Percentiles rank a stretch among this genome's conserved stretches.
These are phyloP conservation scores for Vanrija sp. DNA, from an alignment of 1,284 basidiomycete genomes.

Conservation along the genomic window DNA sequence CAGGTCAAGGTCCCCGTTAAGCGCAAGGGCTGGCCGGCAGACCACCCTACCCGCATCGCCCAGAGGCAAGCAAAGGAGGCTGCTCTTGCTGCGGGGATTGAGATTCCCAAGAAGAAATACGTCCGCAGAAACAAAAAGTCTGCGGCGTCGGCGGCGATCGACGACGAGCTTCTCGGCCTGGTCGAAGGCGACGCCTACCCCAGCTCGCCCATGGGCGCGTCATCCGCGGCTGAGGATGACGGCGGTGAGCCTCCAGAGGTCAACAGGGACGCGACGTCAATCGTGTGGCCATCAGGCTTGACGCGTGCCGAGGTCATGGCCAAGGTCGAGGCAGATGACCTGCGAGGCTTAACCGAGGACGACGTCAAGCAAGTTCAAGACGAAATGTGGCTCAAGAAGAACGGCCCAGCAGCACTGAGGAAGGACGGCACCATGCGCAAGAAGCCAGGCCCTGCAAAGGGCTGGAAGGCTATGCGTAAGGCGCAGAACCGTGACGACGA, in stretches of 20 bases:
- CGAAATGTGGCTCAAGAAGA: constrained; percentile 42
- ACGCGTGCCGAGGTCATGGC: constrained; percentile 36
- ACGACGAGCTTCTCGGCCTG: constrained; percentile 43
- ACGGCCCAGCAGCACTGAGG: constrained; percentile 27
- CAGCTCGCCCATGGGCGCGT: constrained; percentile 10
- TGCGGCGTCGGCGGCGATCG: constrained; percentile 22
- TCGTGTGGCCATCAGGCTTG: constrained; percentile 37
- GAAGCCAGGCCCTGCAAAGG: constrained; percentile 49
- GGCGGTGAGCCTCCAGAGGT: constrained; percentile 13
- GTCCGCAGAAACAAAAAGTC: constrained; percentile 20
- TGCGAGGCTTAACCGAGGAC: constrained; percentile 34
- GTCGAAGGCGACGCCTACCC: constrained; percentile 30
- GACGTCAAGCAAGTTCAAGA: constrained; percentile 46
- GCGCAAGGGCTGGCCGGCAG: constrained; percentile 29
- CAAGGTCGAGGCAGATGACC: constrained; percentile 29
- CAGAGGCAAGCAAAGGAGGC: constrained; percentile 31
- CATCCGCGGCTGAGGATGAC: constrained; percentile 14
- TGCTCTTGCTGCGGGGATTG: constrained; percentile 20
- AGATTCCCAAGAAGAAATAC: constrained; percentile 23
- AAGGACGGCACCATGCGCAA: constrained; percentile 47
- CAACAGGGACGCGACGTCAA: constrained; percentile 19
- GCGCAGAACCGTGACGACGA: constrained; percentile 15
- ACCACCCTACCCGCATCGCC: constrained; percentile 28
- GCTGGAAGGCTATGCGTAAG: constrained; percentile 35
- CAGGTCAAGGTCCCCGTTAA: constrained; percentile 15